These are phyloP conservation scores for Heterobasidion annosum DNA, from an alignment of 1,284 basidiomycete genomes.

Conservation along the genomic window DNA sequence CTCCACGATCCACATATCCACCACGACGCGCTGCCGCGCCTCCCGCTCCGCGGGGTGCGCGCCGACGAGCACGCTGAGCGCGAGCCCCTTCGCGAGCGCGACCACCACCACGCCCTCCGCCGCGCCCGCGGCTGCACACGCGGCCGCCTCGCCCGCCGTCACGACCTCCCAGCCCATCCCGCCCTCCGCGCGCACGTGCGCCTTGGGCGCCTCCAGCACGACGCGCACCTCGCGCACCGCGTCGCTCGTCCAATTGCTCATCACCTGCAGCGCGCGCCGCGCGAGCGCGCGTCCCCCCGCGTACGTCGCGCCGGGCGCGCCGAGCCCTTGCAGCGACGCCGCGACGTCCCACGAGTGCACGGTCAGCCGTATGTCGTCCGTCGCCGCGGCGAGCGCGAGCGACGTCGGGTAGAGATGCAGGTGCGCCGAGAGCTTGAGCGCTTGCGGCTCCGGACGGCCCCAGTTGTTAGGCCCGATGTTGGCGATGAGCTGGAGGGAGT, in stretches of 20 bases:
- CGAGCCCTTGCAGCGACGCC: neutral
- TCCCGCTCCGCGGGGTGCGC: neutral
- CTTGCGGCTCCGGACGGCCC: neutral
- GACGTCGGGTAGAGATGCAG: conserved; percentile 8
- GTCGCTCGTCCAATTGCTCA: neutral
- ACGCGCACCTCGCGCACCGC: conserved; percentile 3
- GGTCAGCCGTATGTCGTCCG: conserved; percentile 8
- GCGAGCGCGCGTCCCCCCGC: conserved; percentile 6
- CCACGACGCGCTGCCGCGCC: conserved; percentile 5
- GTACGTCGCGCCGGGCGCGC: conserved; percentile 1
- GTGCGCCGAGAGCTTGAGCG: neutral
- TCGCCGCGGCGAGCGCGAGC: conserved; percentile 8
- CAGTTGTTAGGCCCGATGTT: neutral
- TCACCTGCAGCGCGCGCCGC: neutral
- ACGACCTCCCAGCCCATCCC: conserved; percentile 8
- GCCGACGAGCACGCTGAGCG: conserved; percentile 6
- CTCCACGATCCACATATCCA: conserved; percentile 10
- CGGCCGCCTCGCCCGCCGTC: neutral
- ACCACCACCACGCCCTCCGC: conserved; percentile 1
- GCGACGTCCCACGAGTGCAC: conserved; percentile 7
- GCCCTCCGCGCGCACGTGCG: conserved; percentile 5
- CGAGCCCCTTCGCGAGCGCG: conserved; percentile 3
- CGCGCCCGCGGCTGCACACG: neutral
- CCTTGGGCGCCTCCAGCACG: conserved; percentile 6
- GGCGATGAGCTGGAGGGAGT: conserved; percentile 2